Evolutionary conservation across 2,329 filamentous ascomycete genomes (phyloP).

Genomic region (Monosporascus sp.): DNA sequence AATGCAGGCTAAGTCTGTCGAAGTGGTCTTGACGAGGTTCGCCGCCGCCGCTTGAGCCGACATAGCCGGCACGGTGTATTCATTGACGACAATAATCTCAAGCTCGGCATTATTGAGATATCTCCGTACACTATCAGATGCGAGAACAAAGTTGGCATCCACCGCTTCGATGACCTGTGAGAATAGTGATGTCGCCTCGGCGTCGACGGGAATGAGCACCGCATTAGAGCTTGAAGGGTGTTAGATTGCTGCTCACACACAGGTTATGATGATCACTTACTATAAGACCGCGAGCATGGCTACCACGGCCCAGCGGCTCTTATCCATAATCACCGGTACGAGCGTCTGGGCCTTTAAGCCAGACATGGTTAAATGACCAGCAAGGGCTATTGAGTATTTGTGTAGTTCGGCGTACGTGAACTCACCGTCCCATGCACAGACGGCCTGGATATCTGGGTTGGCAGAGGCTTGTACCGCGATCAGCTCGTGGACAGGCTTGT

Average conservation of each 20-base stretch:
- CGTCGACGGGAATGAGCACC: conserved; percentile 46
- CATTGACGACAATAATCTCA: conserved; percentile 37
- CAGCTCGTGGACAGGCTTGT: conserved; percentile 39
- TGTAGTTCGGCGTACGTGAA: conserved; percentile 25
- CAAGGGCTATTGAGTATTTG: conserved; percentile 22
- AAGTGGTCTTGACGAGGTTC: conserved; percentile 27
- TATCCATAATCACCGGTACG: conserved; percentile 64
- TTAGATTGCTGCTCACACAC: conserved; percentile 3
- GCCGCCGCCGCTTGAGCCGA: conserved; percentile 23
- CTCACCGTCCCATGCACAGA: conserved; percentile 26
- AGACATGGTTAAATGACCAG: conserved; percentile 21
- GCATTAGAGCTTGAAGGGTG: conserved; percentile 34
- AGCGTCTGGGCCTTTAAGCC: conserved; percentile 32
- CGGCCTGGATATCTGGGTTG: conserved; percentile 32
- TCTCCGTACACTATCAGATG: conserved; percentile 36
- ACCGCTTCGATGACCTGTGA: conserved; percentile 38
- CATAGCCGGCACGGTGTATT: conserved; percentile 33
- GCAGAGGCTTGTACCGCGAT: conserved; percentile 35
- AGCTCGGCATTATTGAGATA: conserved; percentile 35
- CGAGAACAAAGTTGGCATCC: conserved; percentile 38
- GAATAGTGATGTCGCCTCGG: conserved; percentile 35
- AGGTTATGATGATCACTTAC: conserved; percentile 43
- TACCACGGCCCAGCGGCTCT: conserved; percentile 63
- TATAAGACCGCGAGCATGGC: conserved; percentile 66
- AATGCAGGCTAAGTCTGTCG: conserved; percentile 51